These are phyloP conservation scores for Eucalyptus erythrocorys DNA, from an alignment of 345 rosid genomes.

Conservation along the genomic window DNA sequence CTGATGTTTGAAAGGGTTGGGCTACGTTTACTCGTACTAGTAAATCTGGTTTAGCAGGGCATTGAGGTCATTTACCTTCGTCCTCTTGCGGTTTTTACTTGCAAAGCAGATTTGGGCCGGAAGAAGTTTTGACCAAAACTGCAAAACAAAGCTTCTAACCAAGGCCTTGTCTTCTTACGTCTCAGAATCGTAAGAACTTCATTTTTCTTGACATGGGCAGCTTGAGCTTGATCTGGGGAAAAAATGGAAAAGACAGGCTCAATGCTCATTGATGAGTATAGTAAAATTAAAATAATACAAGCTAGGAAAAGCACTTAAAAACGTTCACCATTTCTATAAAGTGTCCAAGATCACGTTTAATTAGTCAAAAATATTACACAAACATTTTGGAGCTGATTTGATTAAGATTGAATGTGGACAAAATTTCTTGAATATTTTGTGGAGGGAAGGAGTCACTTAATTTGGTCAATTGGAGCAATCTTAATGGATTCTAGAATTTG, in stretches of 20 bases:
- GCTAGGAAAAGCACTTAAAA: neutral
- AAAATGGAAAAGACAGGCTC: neutral
- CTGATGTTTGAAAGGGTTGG: neutral
- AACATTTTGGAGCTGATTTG: neutral
- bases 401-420: neutral
- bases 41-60: neutral
- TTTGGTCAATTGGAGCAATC: neutral
- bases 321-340: neutral
- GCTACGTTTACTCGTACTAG: neutral
- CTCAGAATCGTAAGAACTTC: neutral
- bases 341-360: neutral
- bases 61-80: neutral
- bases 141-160: neutral
- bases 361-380: neutral
- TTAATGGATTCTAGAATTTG: neutral
- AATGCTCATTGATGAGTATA: neutral
- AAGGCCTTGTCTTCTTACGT: neutral
- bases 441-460: neutral
- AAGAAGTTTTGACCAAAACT: neutral
- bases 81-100: neutral
- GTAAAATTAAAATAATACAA: neutral
- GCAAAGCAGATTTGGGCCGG: neutral
- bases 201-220: neutral
- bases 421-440: neutral
- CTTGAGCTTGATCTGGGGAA: neutral